phyloP scores from a whole-genome alignment of 192 early-diverging fungal genomes.

The Coemansia umbellata region DNA sequence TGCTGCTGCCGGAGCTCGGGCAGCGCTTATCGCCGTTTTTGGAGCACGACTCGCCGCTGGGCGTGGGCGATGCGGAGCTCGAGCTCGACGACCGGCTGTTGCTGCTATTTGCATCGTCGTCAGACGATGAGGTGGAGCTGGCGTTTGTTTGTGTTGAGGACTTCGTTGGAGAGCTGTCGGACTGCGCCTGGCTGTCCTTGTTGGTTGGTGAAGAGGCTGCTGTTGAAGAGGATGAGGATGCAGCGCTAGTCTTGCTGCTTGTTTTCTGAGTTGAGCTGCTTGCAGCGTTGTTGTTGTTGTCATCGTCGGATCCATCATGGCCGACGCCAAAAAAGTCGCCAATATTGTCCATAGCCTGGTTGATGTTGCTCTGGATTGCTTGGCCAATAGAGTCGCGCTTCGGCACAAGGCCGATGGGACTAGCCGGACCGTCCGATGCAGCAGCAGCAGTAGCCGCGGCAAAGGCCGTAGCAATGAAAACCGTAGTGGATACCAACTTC shows the following conservation, averaged over 20 bases:
- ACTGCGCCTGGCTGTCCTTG: not conserved
- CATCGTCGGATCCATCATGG: not conserved
- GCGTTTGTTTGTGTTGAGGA: not conserved
- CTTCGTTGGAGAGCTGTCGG: not conserved
- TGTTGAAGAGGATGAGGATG: too few species aligned
- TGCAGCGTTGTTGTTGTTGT: not conserved
- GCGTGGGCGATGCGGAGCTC: constrained; percentile 8
- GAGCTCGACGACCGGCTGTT: not conserved
- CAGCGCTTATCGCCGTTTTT: constrained; percentile 24
- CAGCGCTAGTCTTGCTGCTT: not conserved
- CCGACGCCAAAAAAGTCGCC: not conserved
- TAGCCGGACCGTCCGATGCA: not conserved
- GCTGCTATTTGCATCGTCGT: constrained; percentile 4
- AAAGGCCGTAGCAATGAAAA: not conserved
- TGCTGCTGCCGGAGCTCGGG: not conserved
- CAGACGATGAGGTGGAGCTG: not conserved
- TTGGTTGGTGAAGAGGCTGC: too few species aligned
- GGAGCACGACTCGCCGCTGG: constrained; percentile 28
- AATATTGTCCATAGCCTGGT: not conserved
- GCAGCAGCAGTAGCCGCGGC: not conserved
- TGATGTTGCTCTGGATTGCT: not conserved
- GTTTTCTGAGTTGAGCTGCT: not conserved
- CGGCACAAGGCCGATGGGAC: not conserved
- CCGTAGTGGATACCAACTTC: not conserved
- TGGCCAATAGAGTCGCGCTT: constrained; percentile 4